These are phyloP conservation scores for Candida sanyaensis DNA, from an alignment of 1,139 yeast genomes.

Conservation along the genomic window DNA sequence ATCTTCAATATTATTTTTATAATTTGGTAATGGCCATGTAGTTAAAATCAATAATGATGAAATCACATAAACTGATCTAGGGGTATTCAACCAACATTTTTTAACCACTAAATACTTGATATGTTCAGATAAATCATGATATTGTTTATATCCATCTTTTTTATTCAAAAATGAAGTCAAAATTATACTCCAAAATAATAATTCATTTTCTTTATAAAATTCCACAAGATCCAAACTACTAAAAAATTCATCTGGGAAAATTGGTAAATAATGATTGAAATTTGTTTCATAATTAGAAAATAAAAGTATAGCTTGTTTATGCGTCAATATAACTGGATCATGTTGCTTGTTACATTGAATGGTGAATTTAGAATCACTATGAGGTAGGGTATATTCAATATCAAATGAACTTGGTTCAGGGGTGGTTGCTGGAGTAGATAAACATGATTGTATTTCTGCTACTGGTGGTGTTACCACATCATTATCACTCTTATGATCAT, in stretches of 20 bases:
- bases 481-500: not conserved
- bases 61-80: conserved; percentile 44
- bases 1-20: conserved; percentile 32
- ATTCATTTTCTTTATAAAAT: conserved; percentile 32
- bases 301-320: conserved; percentile 27
- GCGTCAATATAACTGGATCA: conserved; percentile 26
- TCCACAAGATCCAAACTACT: conserved; percentile 22
- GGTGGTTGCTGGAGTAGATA: conserved; percentile 20
- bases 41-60: conserved; percentile 44
- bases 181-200: conserved; percentile 46
- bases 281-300: conserved; percentile 34
- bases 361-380: conserved; percentile 9
- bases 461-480: conserved; percentile 23
- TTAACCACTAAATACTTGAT: conserved; percentile 43
- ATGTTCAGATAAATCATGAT: conserved; percentile 31
- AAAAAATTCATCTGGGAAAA: conserved; percentile 42
- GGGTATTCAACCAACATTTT: conserved; percentile 48
- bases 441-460: conserved; percentile 31
- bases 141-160: conserved; percentile 15
- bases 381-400: conserved; percentile 2
- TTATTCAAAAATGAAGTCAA: conserved; percentile 32
- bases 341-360: conserved; percentile 9
- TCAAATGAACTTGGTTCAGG: conserved; percentile 6
- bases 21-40: conserved; percentile 49
- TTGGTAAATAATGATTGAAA: conserved; percentile 41